phyloP scores from a whole-genome alignment of 139 green algal species.

The Astrephomene gubernaculifera region DNA sequence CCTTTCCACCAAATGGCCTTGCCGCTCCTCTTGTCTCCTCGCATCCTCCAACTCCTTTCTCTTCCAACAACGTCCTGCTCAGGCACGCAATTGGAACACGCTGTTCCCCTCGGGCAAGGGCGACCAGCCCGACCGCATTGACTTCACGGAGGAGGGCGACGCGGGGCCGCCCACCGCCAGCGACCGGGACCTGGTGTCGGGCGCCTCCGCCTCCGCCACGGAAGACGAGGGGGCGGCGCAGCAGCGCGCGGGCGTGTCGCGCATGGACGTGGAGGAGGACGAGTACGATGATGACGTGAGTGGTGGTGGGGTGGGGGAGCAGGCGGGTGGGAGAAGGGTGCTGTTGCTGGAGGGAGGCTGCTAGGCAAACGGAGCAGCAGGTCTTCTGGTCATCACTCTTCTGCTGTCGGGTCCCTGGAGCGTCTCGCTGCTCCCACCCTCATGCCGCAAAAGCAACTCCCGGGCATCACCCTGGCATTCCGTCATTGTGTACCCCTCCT shows the following conservation, averaged over 20 bases:
- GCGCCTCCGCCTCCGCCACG: slow-evolving; percentile 5
- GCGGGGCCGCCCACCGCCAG: neutral
- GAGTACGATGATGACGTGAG: slow-evolving; percentile 62
- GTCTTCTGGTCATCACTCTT: too few species aligned
- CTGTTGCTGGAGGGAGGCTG: too few species aligned
- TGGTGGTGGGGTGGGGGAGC: too few species aligned
- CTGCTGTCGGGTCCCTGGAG: too few species aligned
- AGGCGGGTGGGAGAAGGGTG: too few species aligned
- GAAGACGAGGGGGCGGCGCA: slow-evolving; percentile 18
- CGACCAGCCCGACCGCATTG: slow-evolving; percentile 45
- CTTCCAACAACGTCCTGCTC: neutral
- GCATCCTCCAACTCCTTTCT: neutral
- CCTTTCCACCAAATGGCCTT: too few species aligned
- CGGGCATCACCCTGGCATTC: too few species aligned
- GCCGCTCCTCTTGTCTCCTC: neutral
- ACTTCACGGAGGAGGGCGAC: slow-evolving; percentile 54
- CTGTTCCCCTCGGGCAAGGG: slow-evolving; percentile 22
- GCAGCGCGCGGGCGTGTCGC: slow-evolving; percentile 42
- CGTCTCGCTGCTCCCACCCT: too few species aligned
- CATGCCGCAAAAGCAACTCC: too few species aligned
- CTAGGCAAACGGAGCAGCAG: too few species aligned
- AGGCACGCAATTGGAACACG: slow-evolving; percentile 56
- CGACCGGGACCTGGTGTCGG: slow-evolving; percentile 30
- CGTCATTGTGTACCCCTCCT: too few species aligned
- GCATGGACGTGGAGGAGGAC: slow-evolving; percentile 68